Percentiles rank a stretch among this genome's conserved stretches.
phyloP scores from a whole-genome alignment of 768 basidiomycete species.

The Mycena maculata region DNA sequence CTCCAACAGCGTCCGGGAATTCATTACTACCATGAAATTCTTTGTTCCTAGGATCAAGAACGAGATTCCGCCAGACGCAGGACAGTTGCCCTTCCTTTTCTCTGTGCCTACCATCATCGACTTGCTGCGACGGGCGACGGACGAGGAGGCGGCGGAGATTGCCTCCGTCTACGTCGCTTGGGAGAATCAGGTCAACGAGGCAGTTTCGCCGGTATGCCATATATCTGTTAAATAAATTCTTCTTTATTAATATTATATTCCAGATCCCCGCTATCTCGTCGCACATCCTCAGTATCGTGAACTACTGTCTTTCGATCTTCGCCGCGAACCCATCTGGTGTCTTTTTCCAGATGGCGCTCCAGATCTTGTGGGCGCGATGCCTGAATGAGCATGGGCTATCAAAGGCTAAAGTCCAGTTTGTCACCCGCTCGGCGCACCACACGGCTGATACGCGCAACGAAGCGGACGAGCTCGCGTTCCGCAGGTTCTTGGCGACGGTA shows the following conservation, averaged over 20 bases:
- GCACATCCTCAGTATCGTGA: constrained; percentile 25
- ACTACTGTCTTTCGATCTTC: constrained; percentile 28
- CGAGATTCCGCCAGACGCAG: constrained; percentile 34
- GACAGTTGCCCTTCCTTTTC: constrained; percentile 18
- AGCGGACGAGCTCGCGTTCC: constrained; percentile 30
- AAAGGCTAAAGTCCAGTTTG: constrained; percentile 29
- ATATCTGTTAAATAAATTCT: constrained; percentile 4
- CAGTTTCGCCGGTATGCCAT: constrained; percentile 32
- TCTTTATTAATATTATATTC: not conserved
- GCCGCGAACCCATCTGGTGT: constrained; percentile 11
- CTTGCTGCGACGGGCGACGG: constrained; percentile 25
- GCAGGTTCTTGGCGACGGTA: constrained; percentile 25
- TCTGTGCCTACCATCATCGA: constrained; percentile 8
- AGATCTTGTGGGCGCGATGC: constrained; percentile 32
- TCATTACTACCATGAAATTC: constrained; percentile 32
- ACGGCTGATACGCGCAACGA: constrained; percentile 16
- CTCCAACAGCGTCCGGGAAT: constrained; percentile 24
- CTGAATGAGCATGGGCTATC: constrained; percentile 28
- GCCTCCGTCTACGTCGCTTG: constrained; percentile 31
- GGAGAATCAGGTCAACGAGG: constrained; percentile 37
- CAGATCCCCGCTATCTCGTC: constrained; percentile 24
- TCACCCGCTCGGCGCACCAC: constrained; percentile 19
- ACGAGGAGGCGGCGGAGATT: constrained; percentile 31
- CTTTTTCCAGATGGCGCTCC: constrained; percentile 34
- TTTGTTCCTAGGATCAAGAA: constrained; percentile 36